Evolutionary conservation across 2,329 filamentous ascomycete species (phyloP).

Genomic region (Epichloe glyceriae): DNA sequence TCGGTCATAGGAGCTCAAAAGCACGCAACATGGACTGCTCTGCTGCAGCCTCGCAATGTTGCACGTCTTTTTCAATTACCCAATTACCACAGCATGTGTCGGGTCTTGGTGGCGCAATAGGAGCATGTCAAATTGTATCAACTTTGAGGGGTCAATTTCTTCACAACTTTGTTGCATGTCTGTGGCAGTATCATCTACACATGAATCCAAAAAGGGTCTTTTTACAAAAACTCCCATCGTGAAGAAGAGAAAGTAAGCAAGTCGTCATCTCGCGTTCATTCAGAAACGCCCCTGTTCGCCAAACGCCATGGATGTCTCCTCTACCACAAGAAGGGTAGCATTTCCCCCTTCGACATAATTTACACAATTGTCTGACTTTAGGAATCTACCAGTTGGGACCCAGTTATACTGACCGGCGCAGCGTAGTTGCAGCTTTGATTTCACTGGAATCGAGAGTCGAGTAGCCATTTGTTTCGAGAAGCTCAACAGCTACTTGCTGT

Average conservation of each 20-base stretch:
- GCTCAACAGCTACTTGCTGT: not conserved
- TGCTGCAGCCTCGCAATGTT: not conserved
- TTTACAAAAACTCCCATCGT: not conserved
- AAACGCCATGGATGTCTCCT: not conserved
- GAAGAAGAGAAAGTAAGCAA: not conserved
- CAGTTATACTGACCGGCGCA: not conserved
- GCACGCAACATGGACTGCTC: no score
- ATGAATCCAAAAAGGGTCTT: not conserved
- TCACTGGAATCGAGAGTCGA: not conserved
- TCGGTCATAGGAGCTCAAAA: not conserved
- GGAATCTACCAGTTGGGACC: not conserved
- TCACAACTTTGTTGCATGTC: not conserved
- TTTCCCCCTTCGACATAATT: not conserved
- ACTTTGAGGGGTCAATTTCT: not conserved
- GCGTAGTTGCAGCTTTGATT: not conserved
- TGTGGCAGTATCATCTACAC: not conserved
- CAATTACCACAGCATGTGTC: not conserved
- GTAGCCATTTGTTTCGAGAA: not conserved
- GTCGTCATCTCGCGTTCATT: not conserved
- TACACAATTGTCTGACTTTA: not conserved
- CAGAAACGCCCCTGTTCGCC: not conserved
- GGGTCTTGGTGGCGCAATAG: not conserved
- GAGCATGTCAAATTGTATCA: not conserved
- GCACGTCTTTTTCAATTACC: not conserved
- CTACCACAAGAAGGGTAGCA: not conserved